Conservation (phyloP, 2,329 filamentous ascomycete genomes). For the Monosporascus sp. region DNA sequence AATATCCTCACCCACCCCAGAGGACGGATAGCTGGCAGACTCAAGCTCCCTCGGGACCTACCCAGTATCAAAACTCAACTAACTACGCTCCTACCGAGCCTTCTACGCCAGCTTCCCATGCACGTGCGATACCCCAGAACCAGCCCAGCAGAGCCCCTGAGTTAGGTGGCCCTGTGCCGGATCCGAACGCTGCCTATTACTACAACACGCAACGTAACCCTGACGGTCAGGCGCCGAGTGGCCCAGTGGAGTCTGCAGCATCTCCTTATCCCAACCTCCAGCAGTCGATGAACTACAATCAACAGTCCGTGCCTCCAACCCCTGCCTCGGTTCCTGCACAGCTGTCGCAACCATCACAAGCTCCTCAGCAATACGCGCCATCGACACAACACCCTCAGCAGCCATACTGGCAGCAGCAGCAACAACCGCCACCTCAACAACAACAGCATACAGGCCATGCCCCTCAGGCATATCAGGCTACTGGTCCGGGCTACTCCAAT, state of each 20-base stretch:
- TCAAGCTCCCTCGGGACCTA: constrained; percentile 31
- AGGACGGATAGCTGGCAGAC: constrained; percentile 47
- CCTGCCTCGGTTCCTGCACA: constrained; percentile 22
- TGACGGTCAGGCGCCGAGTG: constrained; percentile 31
- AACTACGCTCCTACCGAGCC: constrained; percentile 28
- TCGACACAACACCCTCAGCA: constrained; percentile 31
- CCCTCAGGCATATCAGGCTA: constrained; percentile 30
- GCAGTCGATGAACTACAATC: constrained; percentile 39
- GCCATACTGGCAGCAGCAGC: constrained; percentile 46
- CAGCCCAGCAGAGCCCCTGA: constrained; percentile 23
- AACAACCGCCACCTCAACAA: constrained; percentile 32
- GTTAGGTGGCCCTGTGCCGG: constrained; percentile 31
- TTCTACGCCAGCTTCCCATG: constrained; percentile 20
- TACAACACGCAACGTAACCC: constrained; percentile 35
- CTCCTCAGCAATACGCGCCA: constrained; percentile 27
- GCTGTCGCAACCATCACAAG: constrained; percentile 21
- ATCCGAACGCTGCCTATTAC: constrained; percentile 55
- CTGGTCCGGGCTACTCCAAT: constrained; percentile 34
- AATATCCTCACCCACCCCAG: constrained; percentile 42
- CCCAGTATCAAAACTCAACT: constrained; percentile 31
- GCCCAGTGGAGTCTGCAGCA: constrained; percentile 35
- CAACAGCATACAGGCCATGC: constrained; percentile 36
- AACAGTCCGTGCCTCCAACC: constrained; percentile 37
- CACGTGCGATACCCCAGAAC: constrained; percentile 23
- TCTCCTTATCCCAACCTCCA: constrained; percentile 50